Conservation (phyloP, 192 early-diverging fungal species). For the Umbelopsis isabellina region DNA sequence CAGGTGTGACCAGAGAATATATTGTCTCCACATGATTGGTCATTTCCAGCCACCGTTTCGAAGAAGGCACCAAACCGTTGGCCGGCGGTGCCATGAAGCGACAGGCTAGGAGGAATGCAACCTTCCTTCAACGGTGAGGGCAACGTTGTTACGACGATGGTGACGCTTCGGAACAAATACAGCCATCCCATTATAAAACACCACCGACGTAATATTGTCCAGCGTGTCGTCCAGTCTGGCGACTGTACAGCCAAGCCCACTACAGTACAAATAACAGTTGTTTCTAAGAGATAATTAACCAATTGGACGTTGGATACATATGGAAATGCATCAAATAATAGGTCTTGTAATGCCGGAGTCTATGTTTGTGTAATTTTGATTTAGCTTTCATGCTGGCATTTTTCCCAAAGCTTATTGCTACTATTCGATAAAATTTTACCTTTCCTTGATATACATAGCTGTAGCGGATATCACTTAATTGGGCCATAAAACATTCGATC, state of each 20-base stretch:
- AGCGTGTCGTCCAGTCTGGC: slow-evolving; percentile 52
- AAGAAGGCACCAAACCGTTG: slow-evolving; percentile 50
- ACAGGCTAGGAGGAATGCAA: slow-evolving; percentile 45
- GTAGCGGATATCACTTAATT: slow-evolving; percentile 36
- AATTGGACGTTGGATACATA: slow-evolving; percentile 45
- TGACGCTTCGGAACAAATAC: slow-evolving; percentile 59
- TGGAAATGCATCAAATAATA: slow-evolving; percentile 53
- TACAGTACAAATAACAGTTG: slow-evolving; percentile 47
- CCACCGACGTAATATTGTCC: slow-evolving; percentile 55
- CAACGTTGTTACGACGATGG: slow-evolving; percentile 58
- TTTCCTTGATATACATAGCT: slow-evolving; percentile 19
- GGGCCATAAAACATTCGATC: slow-evolving; percentile 32
- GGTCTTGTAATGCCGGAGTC: slow-evolving; percentile 47
- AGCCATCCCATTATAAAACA: slow-evolving; percentile 56
- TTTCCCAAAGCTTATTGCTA: background rate
- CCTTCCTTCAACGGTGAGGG: slow-evolving; percentile 47
- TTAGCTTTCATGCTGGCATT: background rate
- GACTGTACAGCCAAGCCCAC: slow-evolving; percentile 44
- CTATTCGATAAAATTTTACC: background rate
- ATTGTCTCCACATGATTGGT: slow-evolving; percentile 63
- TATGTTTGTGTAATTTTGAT: slow-evolving; percentile 21
- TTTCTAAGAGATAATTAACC: slow-evolving; percentile 55
- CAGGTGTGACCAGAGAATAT: slow-evolving; percentile 69
- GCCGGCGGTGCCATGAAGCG: slow-evolving; percentile 41
- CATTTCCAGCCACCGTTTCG: slow-evolving; percentile 49